A percentile compares a stretch with the other conserved stretches of the same genome.
Evolutionary conservation across 768 basidiomycete species (phyloP).

Genomic region (Tephrocybe sp.): DNA sequence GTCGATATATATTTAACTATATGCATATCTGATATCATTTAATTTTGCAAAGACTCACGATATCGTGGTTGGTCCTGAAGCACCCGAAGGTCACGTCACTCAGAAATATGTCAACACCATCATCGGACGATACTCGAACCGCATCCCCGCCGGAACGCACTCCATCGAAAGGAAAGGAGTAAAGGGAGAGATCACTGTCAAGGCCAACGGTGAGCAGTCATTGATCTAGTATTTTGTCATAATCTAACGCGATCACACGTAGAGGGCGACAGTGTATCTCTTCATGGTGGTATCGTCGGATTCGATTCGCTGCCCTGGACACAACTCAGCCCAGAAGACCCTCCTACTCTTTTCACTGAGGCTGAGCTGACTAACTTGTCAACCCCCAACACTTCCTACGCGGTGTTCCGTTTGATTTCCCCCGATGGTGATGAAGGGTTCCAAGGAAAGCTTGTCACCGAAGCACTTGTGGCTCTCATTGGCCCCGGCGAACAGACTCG

Average conservation of each 20-base stretch:
- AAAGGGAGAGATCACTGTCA: conserved; percentile 42
- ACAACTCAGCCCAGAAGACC: conserved; percentile 35
- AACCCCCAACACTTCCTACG: conserved; percentile 30
- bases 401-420: conserved; percentile 57
- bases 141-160: conserved; percentile 61
- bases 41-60: conserved; percentile 58
- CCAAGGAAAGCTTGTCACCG: conserved; percentile 58
- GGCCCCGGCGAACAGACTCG: conserved; percentile 32
- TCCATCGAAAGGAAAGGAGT: conserved; percentile 51
- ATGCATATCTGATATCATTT: background rate
- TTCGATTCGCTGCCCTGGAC: conserved; percentile 61
- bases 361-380: conserved; percentile 49
- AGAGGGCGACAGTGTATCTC: conserved; percentile 57
- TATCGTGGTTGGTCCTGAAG: conserved; percentile 71
- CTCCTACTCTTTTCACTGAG: conserved; percentile 52
- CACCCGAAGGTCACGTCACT: conserved; percentile 50
- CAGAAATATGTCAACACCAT: conserved; percentile 74
- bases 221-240: background rate
- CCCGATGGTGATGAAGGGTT: conserved; percentile 71
- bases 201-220: conserved; percentile 36
- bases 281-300: conserved; percentile 70
- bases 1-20: conserved; percentile 18
- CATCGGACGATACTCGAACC: conserved; percentile 71
- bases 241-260: background rate
- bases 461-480: conserved; percentile 52